Percentiles rank a stretch among this genome's conserved stretches.
These are phyloP conservation scores for Diaporthe citriasiana DNA, from an alignment of 2,329 filamentous ascomycete species.

Conservation along the genomic window DNA sequence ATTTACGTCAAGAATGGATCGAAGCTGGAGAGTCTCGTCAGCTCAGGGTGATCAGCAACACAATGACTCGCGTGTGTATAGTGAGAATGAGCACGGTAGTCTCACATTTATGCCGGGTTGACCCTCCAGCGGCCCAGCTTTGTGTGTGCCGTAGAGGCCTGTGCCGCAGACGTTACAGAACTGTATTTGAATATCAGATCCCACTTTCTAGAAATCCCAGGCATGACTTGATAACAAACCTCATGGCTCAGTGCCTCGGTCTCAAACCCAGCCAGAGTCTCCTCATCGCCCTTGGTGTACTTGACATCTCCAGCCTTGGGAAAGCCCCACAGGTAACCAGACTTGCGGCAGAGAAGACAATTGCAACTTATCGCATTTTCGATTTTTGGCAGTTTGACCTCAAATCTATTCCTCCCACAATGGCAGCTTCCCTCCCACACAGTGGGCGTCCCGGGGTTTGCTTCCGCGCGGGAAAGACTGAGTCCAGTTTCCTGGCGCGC, in stretches of 20 bases:
- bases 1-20: slow-evolving; percentile 46
- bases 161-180: slow-evolving; percentile 50
- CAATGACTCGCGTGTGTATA: too few relatives aligned
- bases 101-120: slow-evolving; percentile 48
- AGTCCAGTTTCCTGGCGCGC: slow-evolving; percentile 36
- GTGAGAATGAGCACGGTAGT: background rate
- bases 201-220: background rate
- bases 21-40: slow-evolving; percentile 12
- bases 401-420: slow-evolving; percentile 50
- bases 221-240: slow-evolving; percentile 36
- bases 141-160: slow-evolving; percentile 48
- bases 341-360: slow-evolving; percentile 49
- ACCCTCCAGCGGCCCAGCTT: slow-evolving; percentile 44
- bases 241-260: slow-evolving; percentile 45
- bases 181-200: slow-evolving; percentile 37
- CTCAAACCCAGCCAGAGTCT: slow-evolving; percentile 32
- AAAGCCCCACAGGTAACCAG: slow-evolving; percentile 50
- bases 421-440: slow-evolving; percentile 49
- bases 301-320: slow-evolving; percentile 32
- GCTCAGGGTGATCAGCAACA: too few relatives aligned
- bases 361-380: slow-evolving; percentile 43
- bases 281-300: slow-evolving; percentile 32
- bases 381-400: slow-evolving; percentile 43
- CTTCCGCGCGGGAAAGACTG: slow-evolving; percentile 20
- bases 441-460: background rate